phyloP scores from a whole-genome alignment of 768 basidiomycete genomes.

The Tricholoma hemisulphureum region DNA sequence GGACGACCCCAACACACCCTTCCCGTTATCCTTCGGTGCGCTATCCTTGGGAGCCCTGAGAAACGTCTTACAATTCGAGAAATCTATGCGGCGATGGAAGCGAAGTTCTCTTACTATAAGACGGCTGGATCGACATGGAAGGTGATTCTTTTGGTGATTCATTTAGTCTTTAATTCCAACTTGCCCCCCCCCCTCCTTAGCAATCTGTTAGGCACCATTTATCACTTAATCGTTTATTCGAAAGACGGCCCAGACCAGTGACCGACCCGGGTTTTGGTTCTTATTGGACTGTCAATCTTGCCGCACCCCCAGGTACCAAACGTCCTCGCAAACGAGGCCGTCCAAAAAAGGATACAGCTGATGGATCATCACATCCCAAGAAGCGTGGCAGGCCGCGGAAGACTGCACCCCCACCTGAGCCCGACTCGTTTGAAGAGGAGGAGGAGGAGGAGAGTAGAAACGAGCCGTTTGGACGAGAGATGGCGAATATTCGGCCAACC shows the following conservation, averaged over 20 bases:
- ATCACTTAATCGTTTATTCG: slow-evolving; percentile 78
- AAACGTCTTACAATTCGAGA: slow-evolving; percentile 80
- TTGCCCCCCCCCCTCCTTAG: slow-evolving; percentile 35
- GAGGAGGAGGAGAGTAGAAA: slow-evolving; percentile 22
- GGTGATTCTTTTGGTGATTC: slow-evolving; percentile 38
- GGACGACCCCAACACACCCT: slow-evolving; percentile 82
- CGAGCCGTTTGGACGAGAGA: not conserved
- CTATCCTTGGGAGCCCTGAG: slow-evolving; percentile 74
- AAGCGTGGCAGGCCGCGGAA: slow-evolving; percentile 44
- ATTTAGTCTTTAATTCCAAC: slow-evolving; percentile 8
- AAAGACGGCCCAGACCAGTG: slow-evolving; percentile 76
- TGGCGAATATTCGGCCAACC: not conserved
- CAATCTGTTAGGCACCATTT: slow-evolving; percentile 88
- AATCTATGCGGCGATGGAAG: slow-evolving; percentile 85
- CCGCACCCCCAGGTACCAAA: slow-evolving; percentile 84
- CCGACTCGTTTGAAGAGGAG: slow-evolving; percentile 17
- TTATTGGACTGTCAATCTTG: slow-evolving; percentile 86
- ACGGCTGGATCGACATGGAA: slow-evolving; percentile 85
- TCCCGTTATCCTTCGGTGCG: slow-evolving; percentile 81
- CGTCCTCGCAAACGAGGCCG: slow-evolving; percentile 79
- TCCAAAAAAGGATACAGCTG: slow-evolving; percentile 43
- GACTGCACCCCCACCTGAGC: slow-evolving; percentile 4
- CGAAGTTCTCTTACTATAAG: slow-evolving; percentile 79
- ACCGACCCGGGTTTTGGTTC: slow-evolving; percentile 87
- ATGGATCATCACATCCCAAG: slow-evolving; percentile 26